Percentiles rank a stretch among this genome's conserved stretches.
phyloP scores from a whole-genome alignment of 2,329 filamentous ascomycete species.

The Phialophora chinensis region DNA sequence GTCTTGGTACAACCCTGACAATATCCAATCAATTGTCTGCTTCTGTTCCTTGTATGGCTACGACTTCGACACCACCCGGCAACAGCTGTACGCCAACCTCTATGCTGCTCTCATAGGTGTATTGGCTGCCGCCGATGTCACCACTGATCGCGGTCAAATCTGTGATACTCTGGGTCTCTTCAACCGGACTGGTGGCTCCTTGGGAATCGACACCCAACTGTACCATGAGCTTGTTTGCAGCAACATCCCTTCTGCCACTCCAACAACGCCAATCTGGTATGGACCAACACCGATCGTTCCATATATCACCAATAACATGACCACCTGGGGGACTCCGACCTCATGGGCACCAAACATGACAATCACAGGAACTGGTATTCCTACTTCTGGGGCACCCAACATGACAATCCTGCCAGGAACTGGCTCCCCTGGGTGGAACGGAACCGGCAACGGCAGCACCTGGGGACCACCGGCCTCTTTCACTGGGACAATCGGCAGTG shows the following conservation, averaged over 20 bases:
- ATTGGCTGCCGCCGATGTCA: conserved; percentile 29
- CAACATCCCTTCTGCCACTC: conserved; percentile 24
- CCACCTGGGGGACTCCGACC: conserved; percentile 24
- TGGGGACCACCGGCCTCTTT: conserved; percentile 25
- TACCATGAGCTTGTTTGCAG: conserved; percentile 31
- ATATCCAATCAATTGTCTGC: conserved; percentile 29
- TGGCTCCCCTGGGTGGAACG: conserved; percentile 6
- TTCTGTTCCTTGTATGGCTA: conserved; percentile 33
- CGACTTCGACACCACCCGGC: conserved; percentile 31
- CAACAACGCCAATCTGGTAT: conserved; percentile 21
- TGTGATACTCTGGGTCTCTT: conserved; percentile 34
- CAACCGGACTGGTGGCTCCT: conserved; percentile 27
- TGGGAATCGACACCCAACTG: conserved; percentile 31
- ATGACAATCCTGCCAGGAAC: conserved; percentile 3
- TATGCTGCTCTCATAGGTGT: conserved; percentile 34
- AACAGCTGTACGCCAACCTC: conserved; percentile 27
- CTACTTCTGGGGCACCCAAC: not conserved
- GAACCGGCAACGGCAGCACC: conserved; percentile 17
- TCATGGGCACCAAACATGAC: conserved; percentile 17
- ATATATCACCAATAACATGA: conserved; percentile 24
- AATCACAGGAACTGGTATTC: not conserved
- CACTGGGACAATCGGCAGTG: conserved; percentile 24
- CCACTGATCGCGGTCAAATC: conserved; percentile 29
- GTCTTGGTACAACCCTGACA: conserved; percentile 28
- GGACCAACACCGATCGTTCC: conserved; percentile 23